Base-by-base conservation (phyloP, 2,329 filamentous ascomycete genomes). In the Aspergillus hiratsukae region DNA sequence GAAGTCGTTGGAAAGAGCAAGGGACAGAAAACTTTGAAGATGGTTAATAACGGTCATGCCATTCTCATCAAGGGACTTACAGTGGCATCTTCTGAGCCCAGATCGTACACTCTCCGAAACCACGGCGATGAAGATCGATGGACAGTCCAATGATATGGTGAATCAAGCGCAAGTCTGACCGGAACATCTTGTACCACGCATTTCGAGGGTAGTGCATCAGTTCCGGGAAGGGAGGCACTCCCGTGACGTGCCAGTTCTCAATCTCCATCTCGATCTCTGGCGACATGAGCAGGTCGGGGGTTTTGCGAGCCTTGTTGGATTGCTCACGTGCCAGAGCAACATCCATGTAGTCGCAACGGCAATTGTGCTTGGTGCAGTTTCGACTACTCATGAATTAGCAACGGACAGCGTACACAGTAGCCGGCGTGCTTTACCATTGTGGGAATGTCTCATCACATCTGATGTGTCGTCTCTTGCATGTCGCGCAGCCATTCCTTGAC, bases 361-460 rank as follows among this genome's bases (percentile, higher is more conserved):
- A 94, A 79, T 97, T 96, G 78, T 99, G 94, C 78, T 97, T 99
- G 60, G 93, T 97, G 78, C 94, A 99, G 77, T 99, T 99, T 69
- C 91, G 91, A 79, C 92, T 96, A 69, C 48, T 49, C 27, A 58
- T 27, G 43, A 25, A 31, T 55, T 29, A 58, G 43, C 10, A 46
- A 35, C 35, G 37, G 23, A 54, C 55, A 54, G 46, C 51, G 29
- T 23, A 29, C 28, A 50, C 14, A 37, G 29, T 1, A 17, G 60
- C 72, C 58, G 75, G 64, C 54, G 43, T 49, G 45, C 46, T 48
- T 75, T 81, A 96, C 91, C 93, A 99, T 83, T 99, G 94, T 52
- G 94, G 94, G 69, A 96, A 97, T 65, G 86, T 96, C 76, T 99
- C 94, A 72, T 99, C 94, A 78, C 94, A 99, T 68, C 94, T 86